These are phyloP conservation scores for Pholiota conissans DNA, from an alignment of 768 basidiomycete genomes.

Conservation along the genomic window DNA sequence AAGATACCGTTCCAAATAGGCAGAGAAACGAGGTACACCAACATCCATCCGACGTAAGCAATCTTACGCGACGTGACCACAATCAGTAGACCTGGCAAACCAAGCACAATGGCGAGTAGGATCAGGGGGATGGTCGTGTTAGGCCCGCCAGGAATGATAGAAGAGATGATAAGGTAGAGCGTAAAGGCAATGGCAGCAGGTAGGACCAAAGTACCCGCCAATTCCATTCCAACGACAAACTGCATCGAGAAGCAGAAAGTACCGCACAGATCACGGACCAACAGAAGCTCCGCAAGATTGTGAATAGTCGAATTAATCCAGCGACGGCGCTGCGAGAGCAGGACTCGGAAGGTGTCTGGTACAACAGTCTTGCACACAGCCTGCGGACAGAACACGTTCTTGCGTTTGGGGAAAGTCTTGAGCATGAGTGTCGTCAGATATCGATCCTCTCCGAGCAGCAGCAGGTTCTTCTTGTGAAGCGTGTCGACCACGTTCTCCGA, in stretches of 20 bases:
- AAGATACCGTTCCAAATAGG: conserved; percentile 98
- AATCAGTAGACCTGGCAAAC: conserved; percentile 93
- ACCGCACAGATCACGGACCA: conserved; percentile 97
- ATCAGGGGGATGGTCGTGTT: conserved; percentile 89
- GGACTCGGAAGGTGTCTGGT: conserved; percentile 91
- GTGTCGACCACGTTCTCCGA: conserved; percentile 99
- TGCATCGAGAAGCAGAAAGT: conserved; percentile 99
- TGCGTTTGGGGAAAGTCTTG: conserved; percentile 99
- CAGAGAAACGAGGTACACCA: conserved; percentile 87
- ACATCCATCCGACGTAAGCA: conserved; percentile 96
- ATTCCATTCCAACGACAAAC: conserved; percentile 98
- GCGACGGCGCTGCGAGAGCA: conserved; percentile 94
- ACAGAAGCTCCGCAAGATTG: conserved; percentile 91
- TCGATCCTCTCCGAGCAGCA: conserved; percentile 98
- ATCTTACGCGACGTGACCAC: conserved; percentile 94
- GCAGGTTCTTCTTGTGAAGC: conserved; percentile 97
- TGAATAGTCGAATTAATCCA: conserved; percentile 99
- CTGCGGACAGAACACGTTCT: conserved; percentile 98
- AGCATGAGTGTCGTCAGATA: conserved; percentile 97
- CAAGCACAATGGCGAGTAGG: conserved; percentile 90
- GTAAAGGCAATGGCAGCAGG: conserved; percentile 99
- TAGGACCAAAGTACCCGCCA: conserved; percentile 92
- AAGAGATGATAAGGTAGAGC: conserved; percentile 84
- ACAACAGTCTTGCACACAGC: conserved; percentile 99
- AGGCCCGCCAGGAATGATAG: conserved; percentile 79